These are phyloP conservation scores for Hydrangea macrophylla DNA, from an alignment of 148 eudicot species.

Conservation along the genomic window DNA sequence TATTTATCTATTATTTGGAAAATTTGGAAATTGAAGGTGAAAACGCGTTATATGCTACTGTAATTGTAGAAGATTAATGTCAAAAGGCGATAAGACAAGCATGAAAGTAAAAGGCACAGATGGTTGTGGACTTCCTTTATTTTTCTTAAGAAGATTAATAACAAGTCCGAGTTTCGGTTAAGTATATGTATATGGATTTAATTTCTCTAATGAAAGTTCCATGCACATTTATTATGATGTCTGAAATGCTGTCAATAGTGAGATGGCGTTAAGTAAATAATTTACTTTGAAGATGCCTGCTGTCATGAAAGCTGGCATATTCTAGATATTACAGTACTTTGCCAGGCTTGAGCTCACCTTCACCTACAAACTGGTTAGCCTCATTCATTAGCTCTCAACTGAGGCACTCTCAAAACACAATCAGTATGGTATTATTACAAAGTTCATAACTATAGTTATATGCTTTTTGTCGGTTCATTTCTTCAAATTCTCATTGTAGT, in stretches of 20 bases:
- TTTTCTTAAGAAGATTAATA: background rate
- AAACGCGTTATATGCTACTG: background rate
- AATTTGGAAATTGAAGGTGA: no score
- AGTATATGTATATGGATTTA: background rate
- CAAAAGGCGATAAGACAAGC: background rate
- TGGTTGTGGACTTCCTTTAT: background rate
- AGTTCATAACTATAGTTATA: background rate
- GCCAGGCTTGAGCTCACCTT: background rate
- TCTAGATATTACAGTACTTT: background rate
- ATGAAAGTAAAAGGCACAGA: background rate
- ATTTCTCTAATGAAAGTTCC: background rate
- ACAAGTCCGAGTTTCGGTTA: background rate
- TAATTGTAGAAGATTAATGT: background rate
- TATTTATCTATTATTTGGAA: background rate
- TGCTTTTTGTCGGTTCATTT: background rate
- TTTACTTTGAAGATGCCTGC: background rate
- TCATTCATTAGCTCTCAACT: background rate
- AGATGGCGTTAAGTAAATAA: background rate
- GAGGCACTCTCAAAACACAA: background rate
- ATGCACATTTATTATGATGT: background rate
- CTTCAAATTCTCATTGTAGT: conserved; percentile 1
- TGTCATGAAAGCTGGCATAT: no score
- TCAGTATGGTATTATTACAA: background rate
- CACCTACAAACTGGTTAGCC: background rate
- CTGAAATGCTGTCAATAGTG: background rate